These are phyloP conservation scores for Talaromyces sp. DNA, from an alignment of 2,329 filamentous ascomycete genomes.

Conservation along the genomic window DNA sequence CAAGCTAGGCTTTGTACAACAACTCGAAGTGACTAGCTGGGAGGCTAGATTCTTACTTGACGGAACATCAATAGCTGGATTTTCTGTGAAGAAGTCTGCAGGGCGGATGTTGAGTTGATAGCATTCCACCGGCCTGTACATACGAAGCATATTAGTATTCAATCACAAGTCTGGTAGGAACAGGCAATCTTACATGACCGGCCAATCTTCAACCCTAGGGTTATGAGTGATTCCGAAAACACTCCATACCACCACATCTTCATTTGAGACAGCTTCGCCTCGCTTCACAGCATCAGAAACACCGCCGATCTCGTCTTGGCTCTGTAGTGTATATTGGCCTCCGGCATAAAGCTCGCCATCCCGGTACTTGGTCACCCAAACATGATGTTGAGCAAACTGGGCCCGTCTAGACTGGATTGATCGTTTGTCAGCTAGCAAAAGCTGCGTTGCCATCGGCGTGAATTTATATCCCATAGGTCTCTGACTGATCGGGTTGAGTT, in stretches of 20 bases:
- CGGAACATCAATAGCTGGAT: slow-evolving; percentile 45
- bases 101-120: slow-evolving; percentile 42
- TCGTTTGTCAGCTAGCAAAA: slow-evolving; percentile 53
- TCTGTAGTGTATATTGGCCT: slow-evolving; percentile 55
- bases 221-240: slow-evolving; percentile 30
- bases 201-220: slow-evolving; percentile 24
- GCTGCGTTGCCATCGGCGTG: slow-evolving; percentile 54
- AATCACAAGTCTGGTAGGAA: background rate
- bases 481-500: slow-evolving; percentile 53
- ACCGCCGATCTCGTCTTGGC: slow-evolving; percentile 40
- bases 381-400: slow-evolving; percentile 55
- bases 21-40: slow-evolving; percentile 30
- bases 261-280: slow-evolving; percentile 24
- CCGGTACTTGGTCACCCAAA: slow-evolving; percentile 54
- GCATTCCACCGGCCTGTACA: slow-evolving; percentile 35
- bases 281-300: slow-evolving; percentile 45
- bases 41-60: slow-evolving; percentile 30
- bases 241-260: slow-evolving; percentile 35
- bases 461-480: slow-evolving; percentile 57
- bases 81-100: slow-evolving; percentile 8
- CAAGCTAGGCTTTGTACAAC: slow-evolving; percentile 31
- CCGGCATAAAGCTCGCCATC: slow-evolving; percentile 54
- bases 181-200: slow-evolving; percentile 9
- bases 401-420: slow-evolving; percentile 52
- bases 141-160: slow-evolving; percentile 10